Evolutionary conservation across 2,329 filamentous ascomycete species (phyloP).

Genomic region (Lachnellula willkommii): DNA sequence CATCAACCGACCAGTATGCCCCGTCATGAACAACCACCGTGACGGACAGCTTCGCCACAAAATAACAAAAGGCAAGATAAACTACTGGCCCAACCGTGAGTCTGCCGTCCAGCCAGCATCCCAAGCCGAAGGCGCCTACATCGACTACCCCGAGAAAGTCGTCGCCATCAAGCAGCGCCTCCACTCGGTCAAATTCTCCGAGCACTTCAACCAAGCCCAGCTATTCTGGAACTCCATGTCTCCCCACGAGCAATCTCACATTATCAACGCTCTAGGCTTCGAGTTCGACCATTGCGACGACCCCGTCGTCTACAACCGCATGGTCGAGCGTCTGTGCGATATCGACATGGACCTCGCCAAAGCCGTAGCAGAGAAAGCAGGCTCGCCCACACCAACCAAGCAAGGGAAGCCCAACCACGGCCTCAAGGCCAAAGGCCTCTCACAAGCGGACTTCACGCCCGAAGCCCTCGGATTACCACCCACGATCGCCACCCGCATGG

Average conservation of each 20-base stretch:
- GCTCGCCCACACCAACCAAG: conserved; percentile 53
- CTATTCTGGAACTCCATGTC: conserved; percentile 78
- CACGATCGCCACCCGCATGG: conserved; percentile 64
- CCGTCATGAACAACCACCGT: conserved; percentile 70
- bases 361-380: conserved; percentile 64
- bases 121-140: conserved; percentile 58
- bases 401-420: conserved; percentile 56
- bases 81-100: conserved; percentile 76
- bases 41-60: conserved; percentile 69
- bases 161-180: conserved; percentile 66
- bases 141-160: conserved; percentile 61
- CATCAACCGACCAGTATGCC: conserved; percentile 70
- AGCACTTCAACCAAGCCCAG: conserved; percentile 73
- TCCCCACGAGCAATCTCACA: conserved; percentile 58
- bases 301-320: conserved; percentile 65
- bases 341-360: conserved; percentile 68
- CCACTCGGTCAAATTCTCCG: conserved; percentile 67
- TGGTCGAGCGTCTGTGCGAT: conserved; percentile 62
- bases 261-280: conserved; percentile 57
- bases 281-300: conserved; percentile 81
- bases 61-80: conserved; percentile 67
- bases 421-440: conserved; percentile 60
- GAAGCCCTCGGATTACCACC: conserved; percentile 41
- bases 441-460: conserved; percentile 63
- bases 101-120: conserved; percentile 58